Evolutionary conservation across 2,329 filamentous ascomycete genomes (phyloP).

Genomic region (Talaromyces sp.): DNA sequence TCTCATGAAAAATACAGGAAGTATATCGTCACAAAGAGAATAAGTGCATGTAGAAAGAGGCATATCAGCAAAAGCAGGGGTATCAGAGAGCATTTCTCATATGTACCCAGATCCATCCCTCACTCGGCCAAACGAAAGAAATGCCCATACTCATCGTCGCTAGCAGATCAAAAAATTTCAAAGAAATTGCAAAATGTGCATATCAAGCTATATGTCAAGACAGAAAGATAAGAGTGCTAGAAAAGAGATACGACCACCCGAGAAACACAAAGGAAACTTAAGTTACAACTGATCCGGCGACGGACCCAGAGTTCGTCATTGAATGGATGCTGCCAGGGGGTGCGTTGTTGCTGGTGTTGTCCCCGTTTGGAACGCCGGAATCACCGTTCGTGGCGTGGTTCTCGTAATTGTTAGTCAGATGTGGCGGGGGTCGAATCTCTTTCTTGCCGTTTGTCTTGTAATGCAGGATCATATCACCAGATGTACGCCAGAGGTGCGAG

Average conservation of each 20-base stretch:
- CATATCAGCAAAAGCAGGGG: conserved; percentile 6
- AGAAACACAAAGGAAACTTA: not conserved
- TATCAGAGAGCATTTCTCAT: conserved; percentile 15
- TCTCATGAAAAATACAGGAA: not conserved
- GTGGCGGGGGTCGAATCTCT: conserved; percentile 36
- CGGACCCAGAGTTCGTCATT: conserved; percentile 33
- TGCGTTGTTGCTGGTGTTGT: conserved; percentile 29
- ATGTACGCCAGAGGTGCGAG: conserved; percentile 90
- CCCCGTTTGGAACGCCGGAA: conserved; percentile 4
- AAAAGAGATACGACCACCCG: not conserved
- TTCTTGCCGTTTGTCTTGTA: conserved; percentile 93
- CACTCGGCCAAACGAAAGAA: conserved; percentile 5
- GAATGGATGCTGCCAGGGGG: conserved; percentile 36
- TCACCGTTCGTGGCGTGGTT: conserved; percentile 14
- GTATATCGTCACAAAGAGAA: not conserved
- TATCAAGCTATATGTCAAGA: not conserved
- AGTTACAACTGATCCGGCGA: conserved; percentile 21
- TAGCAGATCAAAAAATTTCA: conserved; percentile 7
- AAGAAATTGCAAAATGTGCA: too few relatives aligned
- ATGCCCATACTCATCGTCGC: conserved; percentile 8
- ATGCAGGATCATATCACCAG: conserved; percentile 86
- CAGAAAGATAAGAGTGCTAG: conserved; percentile 5
- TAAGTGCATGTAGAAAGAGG: not conserved
- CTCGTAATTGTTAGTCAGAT: conserved; percentile 21
- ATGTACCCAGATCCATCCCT: conserved; percentile 15